phyloP scores from a whole-genome alignment of 2,329 filamentous ascomycete species.

The Scopulariopsis brevicaulis region DNA sequence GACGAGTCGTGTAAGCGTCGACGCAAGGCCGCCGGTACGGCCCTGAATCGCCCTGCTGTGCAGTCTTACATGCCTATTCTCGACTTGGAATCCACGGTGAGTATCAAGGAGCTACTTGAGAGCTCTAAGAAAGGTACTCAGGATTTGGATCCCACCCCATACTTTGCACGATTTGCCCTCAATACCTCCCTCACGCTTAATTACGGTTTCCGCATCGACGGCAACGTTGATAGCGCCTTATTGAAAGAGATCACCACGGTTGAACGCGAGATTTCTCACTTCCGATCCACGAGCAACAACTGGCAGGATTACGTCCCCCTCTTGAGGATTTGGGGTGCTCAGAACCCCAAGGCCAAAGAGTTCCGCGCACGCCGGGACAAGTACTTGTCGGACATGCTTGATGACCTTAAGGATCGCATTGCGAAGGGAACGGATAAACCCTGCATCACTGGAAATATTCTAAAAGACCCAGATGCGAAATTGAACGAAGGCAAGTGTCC shows the following conservation, averaged over 20 bases:
- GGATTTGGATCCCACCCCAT: conserved; percentile 60
- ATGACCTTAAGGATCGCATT: conserved; percentile 33
- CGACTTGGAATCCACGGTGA: conserved; percentile 61
- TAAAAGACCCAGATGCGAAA: conserved; percentile 36
- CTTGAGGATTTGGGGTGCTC: conserved; percentile 50
- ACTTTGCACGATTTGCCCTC: conserved; percentile 66
- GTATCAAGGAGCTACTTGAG: conserved; percentile 59
- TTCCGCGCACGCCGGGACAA: conserved; percentile 59
- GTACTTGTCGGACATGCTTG: conserved; percentile 55
- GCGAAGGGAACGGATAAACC: conserved; percentile 26
- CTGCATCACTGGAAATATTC: conserved; percentile 35
- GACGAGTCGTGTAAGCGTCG: conserved; percentile 69
- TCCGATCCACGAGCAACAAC: conserved; percentile 70
- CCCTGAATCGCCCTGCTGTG: conserved; percentile 63
- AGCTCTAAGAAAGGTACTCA: conserved; percentile 49
- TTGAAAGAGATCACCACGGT: conserved; percentile 65
- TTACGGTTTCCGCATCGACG: conserved; percentile 67
- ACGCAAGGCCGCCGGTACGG: conserved; percentile 68
- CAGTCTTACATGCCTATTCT: conserved; percentile 76
- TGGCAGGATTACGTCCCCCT: conserved; percentile 79
- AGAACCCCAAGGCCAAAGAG: conserved; percentile 50
- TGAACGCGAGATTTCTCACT: conserved; percentile 64
- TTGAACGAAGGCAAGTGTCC: conserved; percentile 20
- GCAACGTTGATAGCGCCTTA: conserved; percentile 54
- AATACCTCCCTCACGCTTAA: conserved; percentile 71